Base-by-base conservation (phyloP, 1,284 basidiomycete genomes). In the Heterobasidion irregulare region DNA sequence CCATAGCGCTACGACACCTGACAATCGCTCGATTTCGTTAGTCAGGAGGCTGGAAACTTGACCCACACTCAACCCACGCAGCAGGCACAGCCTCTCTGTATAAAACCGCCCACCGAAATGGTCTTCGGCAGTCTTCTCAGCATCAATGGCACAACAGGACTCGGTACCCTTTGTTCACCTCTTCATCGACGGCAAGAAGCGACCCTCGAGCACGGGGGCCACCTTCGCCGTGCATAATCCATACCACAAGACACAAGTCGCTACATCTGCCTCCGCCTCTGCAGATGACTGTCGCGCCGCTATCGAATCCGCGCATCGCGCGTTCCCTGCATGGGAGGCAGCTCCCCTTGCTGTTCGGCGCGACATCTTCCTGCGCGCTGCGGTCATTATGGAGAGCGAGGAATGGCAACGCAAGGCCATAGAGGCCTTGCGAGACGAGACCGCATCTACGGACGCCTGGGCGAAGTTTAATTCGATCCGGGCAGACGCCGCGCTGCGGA, bases 281-380 rank as follows among this genome's bases (percentile, higher is more conserved):
- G 67, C 65, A 26, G 69, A 70, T 18, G 79, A 82, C 60, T 78
- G 77, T 56, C 67, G 65, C 32, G 72, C 71, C 1, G 80, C 79
- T 7, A 70, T 81, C 38, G 70, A 75, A 38, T 69, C 75, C 2
- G 79, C 80, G 0, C 66, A 66, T 2, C 67, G 67, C 4, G 79
- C 80, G 1, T 79, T 80, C 65, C 67, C 68, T 47, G 65, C 72
- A 9, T 82, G 81, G 80, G 76, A 78, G 53, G 59, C 68, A 10
- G 70, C 69, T 1, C 65, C 66, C 1, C 65, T 70, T n/a, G 58
- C 62, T n/a, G 63, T 69, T 44, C 70, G 75, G 46, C 72, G 75
- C 33, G 69, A 72, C 36, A 71, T 82, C 12, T 68, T 82, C 53
- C 60, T 76, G 35, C 73, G 70, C 56, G 80, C 76, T 3, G 73